These are phyloP conservation scores for Gymnopilus dilepis DNA, from an alignment of 768 basidiomycete genomes.

Conservation along the genomic window DNA sequence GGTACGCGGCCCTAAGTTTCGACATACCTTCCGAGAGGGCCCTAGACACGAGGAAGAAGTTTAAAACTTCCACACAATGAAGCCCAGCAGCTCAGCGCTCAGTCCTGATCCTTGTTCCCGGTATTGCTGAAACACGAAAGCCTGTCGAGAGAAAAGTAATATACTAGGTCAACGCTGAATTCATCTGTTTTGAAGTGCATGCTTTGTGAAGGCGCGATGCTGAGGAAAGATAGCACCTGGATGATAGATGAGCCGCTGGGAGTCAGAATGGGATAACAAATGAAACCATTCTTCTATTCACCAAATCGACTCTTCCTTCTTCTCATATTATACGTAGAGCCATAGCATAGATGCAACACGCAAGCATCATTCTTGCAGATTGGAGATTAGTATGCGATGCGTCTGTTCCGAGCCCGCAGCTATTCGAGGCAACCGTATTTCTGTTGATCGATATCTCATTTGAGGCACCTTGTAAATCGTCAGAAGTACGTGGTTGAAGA, in stretches of 20 bases:
- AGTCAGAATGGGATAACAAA: too few relatives aligned
- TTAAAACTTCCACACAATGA: neutral
- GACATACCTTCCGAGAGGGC: neutral
- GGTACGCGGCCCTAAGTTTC: neutral
- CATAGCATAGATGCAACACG: too few relatives aligned
- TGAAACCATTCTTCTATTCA: neutral
- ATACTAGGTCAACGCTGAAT: neutral
- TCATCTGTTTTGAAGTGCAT: neutral
- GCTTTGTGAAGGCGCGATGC: neutral
- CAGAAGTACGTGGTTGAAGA: too few relatives aligned
- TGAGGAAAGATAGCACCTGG: neutral
- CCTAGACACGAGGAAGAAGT: neutral
- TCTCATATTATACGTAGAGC: too few relatives aligned
- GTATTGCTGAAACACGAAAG: neutral
- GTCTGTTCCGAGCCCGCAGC: too few relatives aligned
- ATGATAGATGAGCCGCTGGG: neutral
- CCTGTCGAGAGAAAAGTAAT: neutral
- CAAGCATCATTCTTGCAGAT: too few relatives aligned
- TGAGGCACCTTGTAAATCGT: too few relatives aligned
- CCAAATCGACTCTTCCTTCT: too few relatives aligned
- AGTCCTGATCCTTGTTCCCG: neutral
- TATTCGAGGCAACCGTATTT: too few relatives aligned
- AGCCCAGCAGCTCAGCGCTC: neutral
- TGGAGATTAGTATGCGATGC: too few relatives aligned
- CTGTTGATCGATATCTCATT: too few relatives aligned